A percentile compares a stretch with the other conserved stretches of the same genome.
phyloP scores from a whole-genome alignment of 148 eudicot species.

The Arctostaphylos glauca region DNA sequence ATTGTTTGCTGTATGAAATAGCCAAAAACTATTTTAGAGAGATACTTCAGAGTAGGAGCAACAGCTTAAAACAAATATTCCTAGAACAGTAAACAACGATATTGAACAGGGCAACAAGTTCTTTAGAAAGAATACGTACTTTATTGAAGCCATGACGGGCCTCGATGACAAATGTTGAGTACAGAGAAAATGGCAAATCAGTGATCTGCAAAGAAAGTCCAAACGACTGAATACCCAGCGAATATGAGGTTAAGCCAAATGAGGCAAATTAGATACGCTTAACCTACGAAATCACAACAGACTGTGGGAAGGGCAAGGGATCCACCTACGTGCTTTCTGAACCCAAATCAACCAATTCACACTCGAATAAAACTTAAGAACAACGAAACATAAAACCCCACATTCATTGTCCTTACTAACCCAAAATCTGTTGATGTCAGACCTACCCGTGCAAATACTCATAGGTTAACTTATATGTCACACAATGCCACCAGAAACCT shows the following conservation, averaged over 20 bases:
- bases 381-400: background rate
- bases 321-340: background rate
- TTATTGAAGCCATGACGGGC: conserved; percentile 98
- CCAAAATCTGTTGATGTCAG: background rate
- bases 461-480: background rate
- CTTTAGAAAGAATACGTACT: conserved; percentile 31
- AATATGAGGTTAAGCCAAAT: background rate
- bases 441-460: background rate
- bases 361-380: background rate
- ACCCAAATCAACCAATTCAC: conserved; percentile 12
- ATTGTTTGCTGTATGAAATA: conserved; percentile 76
- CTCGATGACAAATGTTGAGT: conserved; percentile 94
- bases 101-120: background rate
- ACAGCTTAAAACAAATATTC: background rate
- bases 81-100: background rate
- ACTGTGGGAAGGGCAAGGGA: background rate
- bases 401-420: background rate
- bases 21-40: conserved; percentile 3
- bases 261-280: background rate
- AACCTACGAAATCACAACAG: background rate
- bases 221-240: background rate
- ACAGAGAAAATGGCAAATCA: conserved; percentile 92
- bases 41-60: background rate
- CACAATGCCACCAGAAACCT: background rate
- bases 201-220: conserved; percentile 64